Percentiles rank a stretch among this genome's conserved stretches.
Conservation (phyloP, 2,329 filamentous ascomycete species). For the Diaporthe eres region DNA sequence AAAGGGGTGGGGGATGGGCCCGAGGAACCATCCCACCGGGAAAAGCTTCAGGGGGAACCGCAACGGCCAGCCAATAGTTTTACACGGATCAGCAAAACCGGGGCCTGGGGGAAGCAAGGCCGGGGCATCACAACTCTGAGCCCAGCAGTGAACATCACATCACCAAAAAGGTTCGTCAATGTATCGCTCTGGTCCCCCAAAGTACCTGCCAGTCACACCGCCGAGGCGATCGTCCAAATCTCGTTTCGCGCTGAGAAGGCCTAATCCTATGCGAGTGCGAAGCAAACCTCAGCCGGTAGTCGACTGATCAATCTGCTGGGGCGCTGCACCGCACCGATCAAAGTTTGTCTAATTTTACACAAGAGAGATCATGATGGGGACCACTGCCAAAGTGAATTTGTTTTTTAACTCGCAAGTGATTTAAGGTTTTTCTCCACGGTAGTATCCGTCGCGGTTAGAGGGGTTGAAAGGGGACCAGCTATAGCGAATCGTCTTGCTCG, state of each 20-base stretch:
- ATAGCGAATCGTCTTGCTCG: background rate
- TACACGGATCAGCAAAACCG: slow-evolving; percentile 11
- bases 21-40: slow-evolving; percentile 27
- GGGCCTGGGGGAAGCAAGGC: background rate
- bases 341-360: slow-evolving; percentile 32
- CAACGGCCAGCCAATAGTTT: slow-evolving; percentile 30
- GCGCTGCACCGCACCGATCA: background rate
- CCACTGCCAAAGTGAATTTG: background rate
- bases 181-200: slow-evolving; percentile 13
- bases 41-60: slow-evolving; percentile 26
- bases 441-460: slow-evolving; percentile 23
- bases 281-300: background rate
- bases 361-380: slow-evolving; percentile 16
- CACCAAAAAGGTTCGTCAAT: background rate
- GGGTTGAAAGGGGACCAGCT: background rate
- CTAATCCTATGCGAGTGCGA: slow-evolving; percentile 1
- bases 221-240: background rate
- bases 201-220: slow-evolving; percentile 17
- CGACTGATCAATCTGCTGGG: background rate
- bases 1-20: background rate
- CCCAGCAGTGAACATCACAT: background rate
- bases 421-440: slow-evolving; percentile 18
- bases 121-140: background rate
- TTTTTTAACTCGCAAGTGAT: background rate
- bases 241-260: background rate